phyloP scores from a whole-genome alignment of 495 filamentous ascomycete genomes.

The Clohesyomyces aquaticus region DNA sequence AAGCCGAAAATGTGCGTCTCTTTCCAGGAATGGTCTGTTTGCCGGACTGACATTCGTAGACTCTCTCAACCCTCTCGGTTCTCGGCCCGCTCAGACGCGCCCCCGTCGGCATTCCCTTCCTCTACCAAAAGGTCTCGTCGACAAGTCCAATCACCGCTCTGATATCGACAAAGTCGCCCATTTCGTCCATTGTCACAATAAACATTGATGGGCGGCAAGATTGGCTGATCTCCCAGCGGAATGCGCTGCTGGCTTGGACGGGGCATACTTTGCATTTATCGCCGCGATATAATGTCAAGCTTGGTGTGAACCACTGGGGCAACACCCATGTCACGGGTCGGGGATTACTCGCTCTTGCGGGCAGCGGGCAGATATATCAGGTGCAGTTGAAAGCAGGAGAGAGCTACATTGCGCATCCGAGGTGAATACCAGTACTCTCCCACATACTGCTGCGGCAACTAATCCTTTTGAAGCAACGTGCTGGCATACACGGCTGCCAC shows the following conservation, averaged over 20 bases:
- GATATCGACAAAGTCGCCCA: constrained; percentile 80
- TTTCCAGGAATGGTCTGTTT: background rate
- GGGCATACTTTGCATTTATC: constrained; percentile 77
- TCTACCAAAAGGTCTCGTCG: constrained; percentile 88
- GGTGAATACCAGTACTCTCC: constrained; percentile 49
- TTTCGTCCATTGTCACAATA: constrained; percentile 81
- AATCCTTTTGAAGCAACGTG: constrained; percentile 63
- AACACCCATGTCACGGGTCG: constrained; percentile 83
- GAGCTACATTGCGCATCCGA: constrained; percentile 83
- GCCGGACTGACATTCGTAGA: constrained; percentile 53
- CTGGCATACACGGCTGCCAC: constrained; percentile 82
- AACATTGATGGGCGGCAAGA: constrained; percentile 93
- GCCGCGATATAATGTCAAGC: constrained; percentile 71
- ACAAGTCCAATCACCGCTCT: constrained; percentile 83
- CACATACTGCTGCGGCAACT: constrained; percentile 4
- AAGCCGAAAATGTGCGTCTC: constrained; percentile 75
- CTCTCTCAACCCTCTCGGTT: constrained; percentile 81
- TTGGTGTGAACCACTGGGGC: constrained; percentile 89
- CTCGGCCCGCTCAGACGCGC: constrained; percentile 80
- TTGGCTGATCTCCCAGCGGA: constrained; percentile 88
- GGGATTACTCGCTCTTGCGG: constrained; percentile 80
- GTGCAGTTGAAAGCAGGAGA: constrained; percentile 76
- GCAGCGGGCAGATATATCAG: constrained; percentile 85
- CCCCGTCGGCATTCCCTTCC: constrained; percentile 81
- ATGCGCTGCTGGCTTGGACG: constrained; percentile 93